These are phyloP conservation scores for Ceratobasidium sp. DNA, from an alignment of 1,284 basidiomycete genomes.

Conservation along the genomic window DNA sequence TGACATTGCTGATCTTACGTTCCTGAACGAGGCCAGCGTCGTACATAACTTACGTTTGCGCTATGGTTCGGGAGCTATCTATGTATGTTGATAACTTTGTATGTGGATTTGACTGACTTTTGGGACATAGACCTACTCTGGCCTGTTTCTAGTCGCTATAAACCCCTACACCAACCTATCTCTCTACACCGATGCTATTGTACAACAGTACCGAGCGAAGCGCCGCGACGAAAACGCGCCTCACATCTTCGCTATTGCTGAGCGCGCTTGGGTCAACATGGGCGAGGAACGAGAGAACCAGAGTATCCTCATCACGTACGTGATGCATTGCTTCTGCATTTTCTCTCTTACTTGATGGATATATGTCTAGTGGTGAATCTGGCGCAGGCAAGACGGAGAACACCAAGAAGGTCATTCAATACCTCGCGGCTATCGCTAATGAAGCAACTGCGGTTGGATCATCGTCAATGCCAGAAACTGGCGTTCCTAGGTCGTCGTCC, in stretches of 20 bases:
- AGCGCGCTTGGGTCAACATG: conserved; percentile 99
- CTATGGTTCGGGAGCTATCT: conserved; percentile 93
- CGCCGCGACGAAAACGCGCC: conserved; percentile 96
- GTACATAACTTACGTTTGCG: conserved; percentile 95
- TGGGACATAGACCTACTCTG: conserved; percentile 86
- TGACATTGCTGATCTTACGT: conserved; percentile 98
- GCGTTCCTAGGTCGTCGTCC: conserved; percentile 71
- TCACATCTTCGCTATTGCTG: conserved; percentile 97
- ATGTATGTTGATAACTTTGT: conserved; percentile 71
- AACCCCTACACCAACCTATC: conserved; percentile 96
- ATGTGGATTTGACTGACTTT: background rate
- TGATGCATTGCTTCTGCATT: conserved; percentile 48
- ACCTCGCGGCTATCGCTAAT: conserved; percentile 96
- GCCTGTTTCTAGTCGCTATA: conserved; percentile 96
- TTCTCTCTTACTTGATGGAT: background rate
- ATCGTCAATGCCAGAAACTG: conserved; percentile 67
- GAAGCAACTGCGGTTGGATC: conserved; percentile 67
- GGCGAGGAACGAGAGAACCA: conserved; percentile 97
- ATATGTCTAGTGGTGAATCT: conserved; percentile 84
- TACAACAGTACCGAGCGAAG: conserved; percentile 92
- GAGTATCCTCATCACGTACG: conserved; percentile 96
- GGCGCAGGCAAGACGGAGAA: conserved; percentile 99
- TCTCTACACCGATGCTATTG: conserved; percentile 92
- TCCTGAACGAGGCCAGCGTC: conserved; percentile 98
- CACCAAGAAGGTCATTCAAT: conserved; percentile 99